Conservation (phyloP, 2,329 filamentous ascomycete genomes). For the Neoarthrinium moseri region DNA sequence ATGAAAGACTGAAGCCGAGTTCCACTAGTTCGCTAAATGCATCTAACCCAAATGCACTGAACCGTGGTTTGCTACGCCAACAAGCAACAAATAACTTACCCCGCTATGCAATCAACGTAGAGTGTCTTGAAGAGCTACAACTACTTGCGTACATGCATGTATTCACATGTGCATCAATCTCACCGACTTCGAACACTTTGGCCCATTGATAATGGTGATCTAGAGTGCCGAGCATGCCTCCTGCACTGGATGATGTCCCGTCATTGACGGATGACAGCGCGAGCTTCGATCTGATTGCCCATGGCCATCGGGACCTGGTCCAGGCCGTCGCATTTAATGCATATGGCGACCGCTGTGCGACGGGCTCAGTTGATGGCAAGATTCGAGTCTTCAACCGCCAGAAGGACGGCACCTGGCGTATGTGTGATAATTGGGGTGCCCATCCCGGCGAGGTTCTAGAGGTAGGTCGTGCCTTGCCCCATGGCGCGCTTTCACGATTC, state of each 20-base stretch:
- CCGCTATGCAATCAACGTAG: too few relatives aligned
- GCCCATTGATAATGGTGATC: background rate
- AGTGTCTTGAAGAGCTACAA: too few relatives aligned
- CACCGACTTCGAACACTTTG: background rate
- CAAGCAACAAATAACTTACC: too few relatives aligned
- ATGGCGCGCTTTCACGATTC: too few relatives aligned
- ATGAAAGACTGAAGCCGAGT: too few relatives aligned
- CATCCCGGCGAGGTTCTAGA: slow-evolving; percentile 90
- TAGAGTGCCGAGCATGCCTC: slow-evolving; percentile 8
- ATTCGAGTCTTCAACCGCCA: slow-evolving; percentile 89
- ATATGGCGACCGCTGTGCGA: slow-evolving; percentile 88
- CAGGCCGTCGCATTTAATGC: slow-evolving; percentile 87
- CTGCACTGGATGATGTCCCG: slow-evolving; percentile 8
- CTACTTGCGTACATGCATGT: background rate
- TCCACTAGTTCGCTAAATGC: too few relatives aligned
- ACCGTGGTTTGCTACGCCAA: too few relatives aligned
- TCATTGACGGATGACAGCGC: slow-evolving; percentile 39
- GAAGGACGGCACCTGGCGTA: slow-evolving; percentile 72
- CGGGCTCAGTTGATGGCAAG: slow-evolving; percentile 87
- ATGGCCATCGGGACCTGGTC: slow-evolving; percentile 78
- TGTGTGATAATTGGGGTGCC: slow-evolving; percentile 85
- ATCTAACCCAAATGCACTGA: too few relatives aligned
- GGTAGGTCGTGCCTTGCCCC: slow-evolving; percentile 49
- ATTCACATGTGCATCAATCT: background rate
- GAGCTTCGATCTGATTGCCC: slow-evolving; percentile 62